phyloP scores from a whole-genome alignment of 495 filamentous ascomycete genomes.

The Aspergillus olivimuriae region DNA sequence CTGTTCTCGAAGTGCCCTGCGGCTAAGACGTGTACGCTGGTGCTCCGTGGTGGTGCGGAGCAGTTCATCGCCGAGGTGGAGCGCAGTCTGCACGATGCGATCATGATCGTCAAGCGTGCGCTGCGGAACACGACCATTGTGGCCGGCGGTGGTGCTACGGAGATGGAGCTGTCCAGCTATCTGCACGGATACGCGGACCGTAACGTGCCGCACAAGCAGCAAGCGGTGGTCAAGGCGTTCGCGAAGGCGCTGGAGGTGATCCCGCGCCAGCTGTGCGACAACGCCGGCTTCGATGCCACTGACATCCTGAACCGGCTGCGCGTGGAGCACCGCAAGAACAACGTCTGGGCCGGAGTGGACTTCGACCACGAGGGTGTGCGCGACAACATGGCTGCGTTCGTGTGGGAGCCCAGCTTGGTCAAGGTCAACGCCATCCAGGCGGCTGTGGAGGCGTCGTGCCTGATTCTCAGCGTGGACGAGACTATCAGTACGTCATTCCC shows the following conservation, averaged over 20 bases:
- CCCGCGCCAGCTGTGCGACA: constrained; percentile 94
- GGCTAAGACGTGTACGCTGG: constrained; percentile 94
- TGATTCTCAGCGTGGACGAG: constrained; percentile 96
- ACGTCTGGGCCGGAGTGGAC: constrained; percentile 92
- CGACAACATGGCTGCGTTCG: constrained; percentile 88
- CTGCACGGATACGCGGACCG: constrained; percentile 87
- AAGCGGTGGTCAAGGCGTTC: constrained; percentile 94
- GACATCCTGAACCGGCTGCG: constrained; percentile 93
- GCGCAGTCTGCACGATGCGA: constrained; percentile 92
- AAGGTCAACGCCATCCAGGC: constrained; percentile 98
- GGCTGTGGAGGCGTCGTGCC: constrained; percentile 86
- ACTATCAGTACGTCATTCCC: constrained; percentile 66
- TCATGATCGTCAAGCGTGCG: constrained; percentile 98
- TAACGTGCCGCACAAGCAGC: constrained; percentile 90
- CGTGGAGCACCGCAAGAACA: constrained; percentile 88
- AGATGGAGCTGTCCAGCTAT: constrained; percentile 95
- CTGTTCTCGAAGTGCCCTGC: constrained; percentile 93
- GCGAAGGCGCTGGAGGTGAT: constrained; percentile 97
- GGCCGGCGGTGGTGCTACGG: constrained; percentile 86
- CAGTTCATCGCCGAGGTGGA: constrained; percentile 99
- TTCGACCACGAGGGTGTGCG: constrained; percentile 85
- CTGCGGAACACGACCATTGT: constrained; percentile 92
- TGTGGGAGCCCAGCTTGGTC: constrained; percentile 93
- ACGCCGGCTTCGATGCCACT: constrained; percentile 95
- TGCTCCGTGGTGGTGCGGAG: constrained; percentile 92